A percentile compares a stretch with the other conserved stretches of the same genome.
phyloP scores from a whole-genome alignment of 306 rosid species.

The Trifolium subterraneum region DNA sequence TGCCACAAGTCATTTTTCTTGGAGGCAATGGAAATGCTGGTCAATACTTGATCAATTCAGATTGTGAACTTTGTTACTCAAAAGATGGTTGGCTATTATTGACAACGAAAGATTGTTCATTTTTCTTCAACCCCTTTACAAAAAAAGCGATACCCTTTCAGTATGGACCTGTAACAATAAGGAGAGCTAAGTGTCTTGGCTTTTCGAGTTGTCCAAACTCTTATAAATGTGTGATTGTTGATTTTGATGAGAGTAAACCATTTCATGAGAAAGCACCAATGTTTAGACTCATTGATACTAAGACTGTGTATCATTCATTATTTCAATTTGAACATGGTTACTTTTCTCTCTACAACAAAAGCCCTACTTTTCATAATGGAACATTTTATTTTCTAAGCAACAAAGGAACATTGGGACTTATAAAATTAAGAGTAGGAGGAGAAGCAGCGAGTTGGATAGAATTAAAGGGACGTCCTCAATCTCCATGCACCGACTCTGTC shows the following conservation, averaged over 20 bases:
- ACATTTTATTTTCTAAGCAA: neutral
- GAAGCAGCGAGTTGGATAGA: neutral
- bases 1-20: neutral
- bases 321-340: neutral
- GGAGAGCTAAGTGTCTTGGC: neutral
- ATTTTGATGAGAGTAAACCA: neutral
- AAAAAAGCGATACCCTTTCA: neutral
- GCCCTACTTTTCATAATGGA: neutral
- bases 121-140: conserved; percentile 31
- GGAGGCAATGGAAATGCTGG: neutral
- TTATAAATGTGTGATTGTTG: neutral
- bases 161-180: neutral
- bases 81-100: conserved; percentile 27
- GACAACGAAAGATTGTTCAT: neutral
- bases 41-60: too few species aligned
- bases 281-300: neutral
- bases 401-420: neutral
- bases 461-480: neutral
- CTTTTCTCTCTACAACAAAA: neutral
- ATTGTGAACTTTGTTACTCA: neutral
- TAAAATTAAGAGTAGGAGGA: neutral
- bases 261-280: too few species aligned
- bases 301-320: too few species aligned
- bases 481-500: neutral
- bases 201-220: conserved; percentile 8